Base-by-base conservation (phyloP, 306 rosid species). In the Acacia acuminata region DNA sequence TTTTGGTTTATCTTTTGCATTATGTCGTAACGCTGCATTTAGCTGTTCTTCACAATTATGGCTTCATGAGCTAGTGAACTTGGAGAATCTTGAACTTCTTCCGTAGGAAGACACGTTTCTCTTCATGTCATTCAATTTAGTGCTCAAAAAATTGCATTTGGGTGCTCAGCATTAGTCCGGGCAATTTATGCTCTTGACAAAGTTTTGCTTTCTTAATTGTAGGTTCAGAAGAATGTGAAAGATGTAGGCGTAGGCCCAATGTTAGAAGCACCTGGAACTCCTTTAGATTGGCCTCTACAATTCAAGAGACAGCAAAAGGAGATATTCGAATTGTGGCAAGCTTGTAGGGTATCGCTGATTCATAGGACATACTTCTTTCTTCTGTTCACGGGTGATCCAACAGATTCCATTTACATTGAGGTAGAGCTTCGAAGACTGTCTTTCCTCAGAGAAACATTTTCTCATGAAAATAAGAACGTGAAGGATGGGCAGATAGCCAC, bases 331-430 rank as follows among this genome's bases (percentile, higher is more conserved):
- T 90, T 96, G 82, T 96, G 99, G 99, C 87, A 94, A 74, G 81
- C 97, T 77, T 96, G 99, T 92, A 79, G 68, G 42, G 96, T 94
- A 14, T 95, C 99, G 22, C 79, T 96, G 79, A 92, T 94, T 83
- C 99, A 96, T 88, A 82, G 99, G 89, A 94, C 99, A 79, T 96
- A 96, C 89, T 96, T 96, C 89, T 91, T 91, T 89, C 92, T 96
- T 90, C 93, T 96, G 79, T 94, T 96, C 89, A 91, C 84, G 88
- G 98, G 98, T 83, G 99, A 96, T 84, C 92, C 88, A 63, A 24
- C 91, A 9, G 99, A 96, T 82, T 94, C 97, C 86, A 96, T 92
- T 86, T 96, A 96, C 91, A 77, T 94, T 91, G 99, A 92, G 87
- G 99, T 96, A 27, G 98, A 96, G 78, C 94, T 89, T 63, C 88